phyloP scores from a whole-genome alignment of 345 rosid species.

The Stellera chamaejasme region DNA sequence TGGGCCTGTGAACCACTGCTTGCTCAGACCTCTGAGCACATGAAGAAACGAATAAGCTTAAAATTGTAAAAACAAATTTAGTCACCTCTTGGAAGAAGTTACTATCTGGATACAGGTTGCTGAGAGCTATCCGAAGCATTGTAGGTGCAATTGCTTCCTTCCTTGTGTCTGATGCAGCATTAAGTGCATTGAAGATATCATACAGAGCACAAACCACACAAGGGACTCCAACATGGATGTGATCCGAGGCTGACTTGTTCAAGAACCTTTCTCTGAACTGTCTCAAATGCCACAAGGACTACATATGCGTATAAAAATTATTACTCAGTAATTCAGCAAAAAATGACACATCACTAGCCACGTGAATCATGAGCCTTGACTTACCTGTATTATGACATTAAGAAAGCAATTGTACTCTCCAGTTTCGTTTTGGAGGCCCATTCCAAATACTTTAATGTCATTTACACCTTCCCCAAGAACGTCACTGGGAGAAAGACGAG shows the following conservation, averaged over 20 bases:
- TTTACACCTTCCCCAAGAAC: slow-evolving; percentile 21
- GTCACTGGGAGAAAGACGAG: slow-evolving; percentile 26
- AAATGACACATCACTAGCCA: neutral
- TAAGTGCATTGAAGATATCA: slow-evolving; percentile 67
- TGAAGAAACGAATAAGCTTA: neutral
- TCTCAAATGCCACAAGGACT: slow-evolving; percentile 96
- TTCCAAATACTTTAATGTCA: slow-evolving; percentile 47
- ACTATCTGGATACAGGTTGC: slow-evolving; percentile 87
- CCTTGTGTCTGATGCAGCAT: slow-evolving; percentile 36
- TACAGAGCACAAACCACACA: slow-evolving; percentile 85
- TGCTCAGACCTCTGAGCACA: neutral
- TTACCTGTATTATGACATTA: slow-evolving; percentile 95
- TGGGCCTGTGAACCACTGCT: slow-evolving; percentile 57
- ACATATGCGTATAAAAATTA: slow-evolving; percentile 14
- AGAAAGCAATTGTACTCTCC: slow-evolving; percentile 98
- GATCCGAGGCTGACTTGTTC: slow-evolving; percentile 60
- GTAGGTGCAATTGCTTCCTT: slow-evolving; percentile 87
- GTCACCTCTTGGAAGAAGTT: slow-evolving; percentile 90
- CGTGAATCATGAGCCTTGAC: neutral
- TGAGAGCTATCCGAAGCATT: slow-evolving; percentile 74
- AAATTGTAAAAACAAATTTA: slow-evolving; percentile 8
- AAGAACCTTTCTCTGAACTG: slow-evolving; percentile 74
- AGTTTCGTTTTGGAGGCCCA: slow-evolving; percentile 87
- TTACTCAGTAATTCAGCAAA: slow-evolving; percentile 8
- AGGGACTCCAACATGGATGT: slow-evolving; percentile 87